Percentiles rank a stretch among this genome's conserved stretches.
These are phyloP conservation scores for Paraphaeosphaeria sporulosa DNA, from an alignment of 2,329 filamentous ascomycete species.

Conservation along the genomic window DNA sequence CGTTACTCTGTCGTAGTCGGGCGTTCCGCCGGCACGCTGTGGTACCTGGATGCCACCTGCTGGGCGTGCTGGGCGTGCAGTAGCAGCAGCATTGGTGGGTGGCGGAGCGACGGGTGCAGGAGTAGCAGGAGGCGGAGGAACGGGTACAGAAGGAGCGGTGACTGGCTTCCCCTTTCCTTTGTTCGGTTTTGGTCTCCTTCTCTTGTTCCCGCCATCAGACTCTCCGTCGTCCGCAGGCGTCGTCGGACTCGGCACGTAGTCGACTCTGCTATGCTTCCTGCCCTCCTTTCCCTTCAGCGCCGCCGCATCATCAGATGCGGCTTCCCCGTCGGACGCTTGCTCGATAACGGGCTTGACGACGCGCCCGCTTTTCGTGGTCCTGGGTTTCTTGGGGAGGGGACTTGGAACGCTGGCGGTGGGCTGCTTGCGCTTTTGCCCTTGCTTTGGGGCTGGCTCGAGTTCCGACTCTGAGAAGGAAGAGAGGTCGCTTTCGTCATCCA, in stretches of 20 bases:
- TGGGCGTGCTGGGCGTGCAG: neutral
- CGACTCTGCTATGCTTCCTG: neutral
- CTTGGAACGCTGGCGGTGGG: no score
- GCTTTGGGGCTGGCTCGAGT: neutral
- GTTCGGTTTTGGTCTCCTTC: neutral
- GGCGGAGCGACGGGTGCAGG: neutral
- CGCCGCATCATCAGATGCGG: neutral
- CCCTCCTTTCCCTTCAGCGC: neutral
- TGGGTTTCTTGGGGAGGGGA: neutral
- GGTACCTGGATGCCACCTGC: neutral
- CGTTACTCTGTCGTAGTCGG: conserved; percentile 4
- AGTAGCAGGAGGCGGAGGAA: neutral
- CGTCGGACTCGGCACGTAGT: neutral
- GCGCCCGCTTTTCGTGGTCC: neutral
- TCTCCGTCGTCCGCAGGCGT: neutral
- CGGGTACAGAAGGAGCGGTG: neutral
- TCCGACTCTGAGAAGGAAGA: neutral
- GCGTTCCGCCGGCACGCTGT: neutral
- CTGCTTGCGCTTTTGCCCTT: neutral
- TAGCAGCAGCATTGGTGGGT: no score
- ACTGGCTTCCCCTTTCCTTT: no score
- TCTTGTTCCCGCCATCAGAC: neutral
- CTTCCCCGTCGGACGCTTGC: neutral
- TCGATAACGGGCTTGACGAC: neutral
- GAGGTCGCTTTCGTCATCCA: neutral